These are phyloP conservation scores for Begonia loranthoides DNA, from an alignment of 306 rosid genomes.

Conservation along the genomic window DNA sequence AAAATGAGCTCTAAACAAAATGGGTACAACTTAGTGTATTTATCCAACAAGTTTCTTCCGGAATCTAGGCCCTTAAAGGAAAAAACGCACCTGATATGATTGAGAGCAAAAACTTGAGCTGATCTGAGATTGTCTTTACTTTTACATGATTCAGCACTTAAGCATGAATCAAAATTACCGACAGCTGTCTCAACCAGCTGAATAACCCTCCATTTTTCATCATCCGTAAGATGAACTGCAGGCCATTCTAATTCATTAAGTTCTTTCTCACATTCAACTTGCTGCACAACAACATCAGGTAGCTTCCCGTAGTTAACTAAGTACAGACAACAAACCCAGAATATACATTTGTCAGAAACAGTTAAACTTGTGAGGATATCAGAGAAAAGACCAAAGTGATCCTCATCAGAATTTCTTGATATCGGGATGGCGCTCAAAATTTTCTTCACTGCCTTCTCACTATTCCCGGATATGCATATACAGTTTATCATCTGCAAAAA, in stretches of 20 bases:
- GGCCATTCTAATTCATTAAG: constrained; percentile 74
- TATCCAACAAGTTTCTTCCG: constrained; percentile 42
- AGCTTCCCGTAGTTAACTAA: constrained; percentile 84
- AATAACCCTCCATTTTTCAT: constrained; percentile 55
- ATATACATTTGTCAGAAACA: constrained; percentile 80
- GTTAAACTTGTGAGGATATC: constrained; percentile 56
- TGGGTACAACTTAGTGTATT: constrained; percentile 53
- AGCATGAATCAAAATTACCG: constrained; percentile 29
- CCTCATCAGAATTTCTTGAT: constrained; percentile 27
- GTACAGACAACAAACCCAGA: constrained; percentile 89
- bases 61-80: constrained; percentile 44
- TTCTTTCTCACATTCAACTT: constrained; percentile 78
- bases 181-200: constrained; percentile 50
- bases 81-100: constrained; percentile 62
- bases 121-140: constrained; percentile 35
- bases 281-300: constrained; percentile 63
- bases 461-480: constrained; percentile 78
- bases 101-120: constrained; percentile 63
- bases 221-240: constrained; percentile 27
- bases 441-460: constrained; percentile 58
- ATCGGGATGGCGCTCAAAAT: constrained; percentile 32
- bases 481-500: constrained; percentile 80
- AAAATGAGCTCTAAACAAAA: constrained; percentile 66
- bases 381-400: constrained; percentile 30
- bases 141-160: constrained; percentile 37